Evolutionary conservation across 2,329 filamentous ascomycete species (phyloP), one percentile per base, ranked within the genome.

Genomic region (Fusarium brachygibbosum): DNA sequence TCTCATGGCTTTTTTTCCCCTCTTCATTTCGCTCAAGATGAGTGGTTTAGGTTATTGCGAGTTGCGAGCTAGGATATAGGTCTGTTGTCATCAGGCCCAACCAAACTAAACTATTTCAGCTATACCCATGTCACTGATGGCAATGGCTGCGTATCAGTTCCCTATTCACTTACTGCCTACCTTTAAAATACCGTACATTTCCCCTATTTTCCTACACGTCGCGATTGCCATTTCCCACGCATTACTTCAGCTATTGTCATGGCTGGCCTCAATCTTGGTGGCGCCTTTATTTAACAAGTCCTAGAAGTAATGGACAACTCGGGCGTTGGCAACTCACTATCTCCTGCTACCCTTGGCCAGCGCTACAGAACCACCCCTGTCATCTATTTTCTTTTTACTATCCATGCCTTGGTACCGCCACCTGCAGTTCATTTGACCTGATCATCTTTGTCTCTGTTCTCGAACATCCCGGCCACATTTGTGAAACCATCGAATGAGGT

Each of bases 301-400:
- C 53, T 52, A 34, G 51, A 67, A 51, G 49, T 34, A 57, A 42
- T 52, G 53, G 51, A 63, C 46, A 62, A 46, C 25, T 48, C 23
- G 13, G 23, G 34, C 48, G 23, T 58, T 50, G 32, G 41, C 58
- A 68, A 44, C 50, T 69, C 48, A 49, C 59, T 51, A 66, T 58
- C 59, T 49, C 41, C 23, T 51, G 34, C 34, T 58, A 28, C 41
- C 63, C 63, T 61, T 63, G 57, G 37, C 49, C 38, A 34, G 38
- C 59, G 49, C 50, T 70, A 58, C 66, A 55, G 62, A 70, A 49
- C 40, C 46, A 51, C 63, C 67, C 67, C 67, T 70, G 66, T 59
- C 57, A 6, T 14, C 60, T 68, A 44, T 44, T 65, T 68, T 57
- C 63, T 61, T 68, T 70, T 61, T 61, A 23, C 59, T 49, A 37